Evolutionary conservation across 257 asterid genomes (phyloP).

Genomic region (Henckelia pumila): DNA sequence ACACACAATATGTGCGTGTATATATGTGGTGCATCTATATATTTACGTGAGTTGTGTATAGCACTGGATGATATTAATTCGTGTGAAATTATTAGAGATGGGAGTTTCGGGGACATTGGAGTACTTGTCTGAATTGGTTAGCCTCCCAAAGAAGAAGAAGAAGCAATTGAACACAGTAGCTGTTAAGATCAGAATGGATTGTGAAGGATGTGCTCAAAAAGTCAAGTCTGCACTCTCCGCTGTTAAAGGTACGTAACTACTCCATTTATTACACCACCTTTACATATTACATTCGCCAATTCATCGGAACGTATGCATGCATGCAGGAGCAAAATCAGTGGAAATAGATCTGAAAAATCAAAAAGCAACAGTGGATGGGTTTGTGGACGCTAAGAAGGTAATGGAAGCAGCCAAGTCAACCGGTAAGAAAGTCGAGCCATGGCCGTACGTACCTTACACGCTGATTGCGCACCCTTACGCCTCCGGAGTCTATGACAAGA

Average conservation of each 20-base stretch:
- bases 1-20: no score
- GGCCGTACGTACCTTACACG: conserved; percentile 83
- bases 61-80: no score
- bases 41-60: no score
- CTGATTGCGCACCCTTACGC: conserved; percentile 80
- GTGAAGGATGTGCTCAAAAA: conserved; percentile 82
- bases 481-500: conserved; percentile 81
- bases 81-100: conserved; percentile 28
- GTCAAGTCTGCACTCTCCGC: conserved; percentile 56
- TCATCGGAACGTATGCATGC: background rate
- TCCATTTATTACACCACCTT: background rate
- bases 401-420: conserved; percentile 63
- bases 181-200: conserved; percentile 76
- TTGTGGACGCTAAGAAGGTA: conserved; percentile 76
- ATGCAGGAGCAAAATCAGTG: conserved; percentile 72
- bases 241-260: conserved; percentile 54
- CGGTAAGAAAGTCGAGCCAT: conserved; percentile 62
- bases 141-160: conserved; percentile 52
- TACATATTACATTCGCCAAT: background rate
- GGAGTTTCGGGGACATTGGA: conserved; percentile 81
- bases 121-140: conserved; percentile 57
- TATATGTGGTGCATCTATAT: no score
- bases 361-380: conserved; percentile 78
- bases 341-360: conserved; percentile 76
- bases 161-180: conserved; percentile 52